Evolutionary conservation across 371 early-diverging fungal species (phyloP).

Genomic region (Lichtheimia ornata): DNA sequence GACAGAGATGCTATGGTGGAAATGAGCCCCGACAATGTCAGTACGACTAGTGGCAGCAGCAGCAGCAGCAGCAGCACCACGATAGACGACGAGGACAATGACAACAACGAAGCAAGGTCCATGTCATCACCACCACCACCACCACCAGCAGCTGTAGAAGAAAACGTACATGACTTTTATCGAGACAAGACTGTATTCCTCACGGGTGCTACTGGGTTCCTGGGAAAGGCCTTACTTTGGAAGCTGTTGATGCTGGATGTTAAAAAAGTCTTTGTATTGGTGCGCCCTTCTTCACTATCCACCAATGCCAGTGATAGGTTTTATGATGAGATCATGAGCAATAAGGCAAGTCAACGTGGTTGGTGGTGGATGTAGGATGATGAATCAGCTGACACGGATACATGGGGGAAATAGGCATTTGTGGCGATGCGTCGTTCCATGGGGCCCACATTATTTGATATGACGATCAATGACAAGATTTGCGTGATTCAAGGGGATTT

Average conservation of each 20-base stretch:
- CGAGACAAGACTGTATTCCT: constrained; percentile 47
- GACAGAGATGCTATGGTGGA: constrained; percentile 23
- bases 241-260: constrained; percentile 43
- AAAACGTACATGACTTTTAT: constrained; percentile 23
- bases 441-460: constrained; percentile 38
- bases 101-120: background rate
- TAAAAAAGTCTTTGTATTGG: constrained; percentile 32
- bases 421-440: constrained; percentile 39
- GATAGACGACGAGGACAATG: background rate
- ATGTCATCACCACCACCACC: background rate
- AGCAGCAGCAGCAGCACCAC: background rate
- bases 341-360: constrained; percentile 30
- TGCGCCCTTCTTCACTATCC: constrained; percentile 14
- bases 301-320: constrained; percentile 25
- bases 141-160: background rate
- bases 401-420: constrained; percentile 34
- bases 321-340: constrained; percentile 43
- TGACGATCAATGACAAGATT: constrained; percentile 51
- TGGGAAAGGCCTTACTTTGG: constrained; percentile 65
- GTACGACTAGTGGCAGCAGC: no score
- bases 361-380: background rate
- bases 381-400: background rate
- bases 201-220: constrained; percentile 66
- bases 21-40: no score
- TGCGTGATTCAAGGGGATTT: constrained; percentile 56